Evolutionary conservation across 257 asterid genomes (phyloP), one percentile per base, ranked within the genome.

Genomic region (Nyctanthes arbortristis): DNA sequence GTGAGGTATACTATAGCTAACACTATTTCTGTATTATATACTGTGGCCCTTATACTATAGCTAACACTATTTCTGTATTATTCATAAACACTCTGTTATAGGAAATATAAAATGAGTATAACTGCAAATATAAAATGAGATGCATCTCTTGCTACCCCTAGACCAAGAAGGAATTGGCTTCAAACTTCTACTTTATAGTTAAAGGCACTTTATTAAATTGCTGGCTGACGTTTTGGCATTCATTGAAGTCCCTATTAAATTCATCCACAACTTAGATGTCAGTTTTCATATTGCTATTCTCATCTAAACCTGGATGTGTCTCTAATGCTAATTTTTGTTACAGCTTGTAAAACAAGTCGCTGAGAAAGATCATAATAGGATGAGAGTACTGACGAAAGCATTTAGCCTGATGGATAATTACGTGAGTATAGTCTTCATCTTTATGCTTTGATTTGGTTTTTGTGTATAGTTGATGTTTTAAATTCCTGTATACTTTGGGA

Each of bases 341-440:
- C 79, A 94, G 99, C 97, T 94, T 66, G 99, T 82, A 49, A 89
- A 94, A 68, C 99, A 89, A 86, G 97, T 94, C 62, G 84, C 88
- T 49, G 90, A 75, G 74, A 91, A 89, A 87, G 99, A 94, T 74
- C 85, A 71, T 20, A 13, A 73, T 68, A 88, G 87, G 88, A 83
- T 76, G 28, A 89, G 97, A 89, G 79, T 84, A 76, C 85, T 91
- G 85, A 74, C 75, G 83, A 94, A 86, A 81, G 99, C 99, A 66
- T 89, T 94, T 79, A 80, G 39, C 84, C 77, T 86, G 77, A 77
- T 86, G 68, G 99, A 93, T 78, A 66, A 39, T 72, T 0, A 74
- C 31, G 99, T 94, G 80, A 85, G 98, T 87, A 31, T 66, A 20
- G 62, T 70, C 65, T 66, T 76, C 35, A 63, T 57, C 61, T 28